Evolutionary conservation across 805 yeast species (phyloP).

Genomic region (Saturnispora bothae): DNA sequence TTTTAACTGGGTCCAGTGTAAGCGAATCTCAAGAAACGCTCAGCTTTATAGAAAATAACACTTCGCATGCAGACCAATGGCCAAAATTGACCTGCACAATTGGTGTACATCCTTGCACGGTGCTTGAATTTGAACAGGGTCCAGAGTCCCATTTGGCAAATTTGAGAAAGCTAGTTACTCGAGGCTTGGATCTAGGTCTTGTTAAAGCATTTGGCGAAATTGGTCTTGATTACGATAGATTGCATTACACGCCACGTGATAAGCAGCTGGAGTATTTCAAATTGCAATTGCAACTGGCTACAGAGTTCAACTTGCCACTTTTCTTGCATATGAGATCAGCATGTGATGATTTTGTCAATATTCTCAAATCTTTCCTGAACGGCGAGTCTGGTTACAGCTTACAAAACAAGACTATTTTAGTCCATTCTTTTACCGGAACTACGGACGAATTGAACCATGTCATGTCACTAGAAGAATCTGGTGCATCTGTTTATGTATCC

Average conservation of each 20-base stretch:
- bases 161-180: constrained; percentile 38
- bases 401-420: constrained; percentile 53
- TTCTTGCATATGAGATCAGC: constrained; percentile 88
- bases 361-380: constrained; percentile 44
- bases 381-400: too few species aligned
- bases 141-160: constrained; percentile 34
- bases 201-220: constrained; percentile 90
- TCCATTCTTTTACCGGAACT: constrained; percentile 92
- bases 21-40: constrained; percentile 56
- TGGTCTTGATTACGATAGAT: constrained; percentile 88
- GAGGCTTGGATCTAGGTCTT: constrained; percentile 38
- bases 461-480: constrained; percentile 25
- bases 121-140: constrained; percentile 36
- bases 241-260: constrained; percentile 60
- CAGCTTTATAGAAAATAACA: constrained; percentile 33
- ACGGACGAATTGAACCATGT: constrained; percentile 48
- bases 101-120: constrained; percentile 95
- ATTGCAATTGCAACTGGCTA: constrained; percentile 59
- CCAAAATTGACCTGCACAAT: constrained; percentile 52
- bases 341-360: constrained; percentile 73
- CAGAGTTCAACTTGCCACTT: constrained; percentile 56
- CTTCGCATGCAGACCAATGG: constrained; percentile 9
- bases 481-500: constrained; percentile 58
- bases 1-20: constrained; percentile 77
- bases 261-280: constrained; percentile 61